Evolutionary conservation across 2,329 filamentous ascomycete species (phyloP), one percentile per base, ranked within the genome.

Genomic region (Claviceps cyperi): DNA sequence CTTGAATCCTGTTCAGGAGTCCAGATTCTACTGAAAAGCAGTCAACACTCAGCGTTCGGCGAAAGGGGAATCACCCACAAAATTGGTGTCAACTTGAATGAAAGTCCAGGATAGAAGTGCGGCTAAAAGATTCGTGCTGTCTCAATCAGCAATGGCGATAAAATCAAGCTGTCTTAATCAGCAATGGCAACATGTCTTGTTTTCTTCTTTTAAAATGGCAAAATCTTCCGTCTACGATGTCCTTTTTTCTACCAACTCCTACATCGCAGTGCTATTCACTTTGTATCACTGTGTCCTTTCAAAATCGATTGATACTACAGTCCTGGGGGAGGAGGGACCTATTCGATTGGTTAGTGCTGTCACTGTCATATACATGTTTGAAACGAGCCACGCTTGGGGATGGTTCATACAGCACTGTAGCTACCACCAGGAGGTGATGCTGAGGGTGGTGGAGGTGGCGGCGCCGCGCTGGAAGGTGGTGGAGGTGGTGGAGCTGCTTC

Each of bases 361-460:
- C 36, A 28, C 5, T 7, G 5, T 28, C 39, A 41, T 22, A 32
- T 32, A 11, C 4, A 32, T 32, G 28, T 15, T 14, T 11, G 7
- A 40, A 40, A 40, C 3, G 0, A 40, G 17, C 8, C 17, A 43
- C 5, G 13, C 11, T 36, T n/a, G 6, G 38, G n/a, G 13, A 11
- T 36, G 5, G 8, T 13, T 69, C 79, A 58, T 76, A 84, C 83
- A 58, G 81, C 73, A 57, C 76, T 80, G 61, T 86, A 88, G 46
- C 74, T 70, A 47, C 71, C 68, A 50, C 75, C 74, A n/a, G 75
- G 71, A 45, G 76, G 71, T 7, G 69, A 66, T 41, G 75, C 74
- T 5, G 71, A 66, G n/a, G 64, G 63, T 8, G 67, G 66, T 43
- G 64, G 64, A 0, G 67, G 80, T 11, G 80, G 81, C 32, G 78